Conservation (phyloP, 2,329 filamentous ascomycete species). For the Ceratocystis cacaofunesta region DNA sequence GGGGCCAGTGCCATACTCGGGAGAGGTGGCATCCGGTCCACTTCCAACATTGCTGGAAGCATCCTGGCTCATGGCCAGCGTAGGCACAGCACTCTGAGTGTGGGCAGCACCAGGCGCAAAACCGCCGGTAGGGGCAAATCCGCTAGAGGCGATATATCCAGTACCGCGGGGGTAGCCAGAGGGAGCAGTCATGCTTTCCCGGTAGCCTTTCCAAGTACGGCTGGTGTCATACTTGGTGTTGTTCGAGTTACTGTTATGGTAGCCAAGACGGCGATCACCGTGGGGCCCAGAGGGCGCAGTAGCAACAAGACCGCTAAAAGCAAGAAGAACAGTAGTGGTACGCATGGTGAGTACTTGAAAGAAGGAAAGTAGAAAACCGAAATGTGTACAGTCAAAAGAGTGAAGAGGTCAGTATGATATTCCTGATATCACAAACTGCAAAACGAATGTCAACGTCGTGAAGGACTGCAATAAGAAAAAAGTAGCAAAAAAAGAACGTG, state of each 20-base stretch:
- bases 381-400: neutral
- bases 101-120: neutral
- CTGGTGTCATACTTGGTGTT: neutral
- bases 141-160: neutral
- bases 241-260: neutral
- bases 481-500: neutral
- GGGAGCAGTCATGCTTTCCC: neutral
- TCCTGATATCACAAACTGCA: neutral
- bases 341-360: slow-evolving; percentile 6
- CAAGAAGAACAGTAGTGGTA: neutral
- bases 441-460: neutral
- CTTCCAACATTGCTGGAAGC: neutral
- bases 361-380: neutral
- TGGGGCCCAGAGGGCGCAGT: neutral
- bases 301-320: slow-evolving; percentile 5
- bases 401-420: neutral
- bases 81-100: neutral
- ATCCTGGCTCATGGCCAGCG: neutral
- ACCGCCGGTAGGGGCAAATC: neutral
- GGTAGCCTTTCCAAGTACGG: neutral
- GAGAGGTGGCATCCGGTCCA: neutral
- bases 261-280: neutral
- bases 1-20: neutral
- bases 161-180: neutral
- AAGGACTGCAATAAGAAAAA: neutral